Evolutionary conservation across 768 basidiomycete species (phyloP).

Genomic region (Pholiota microspora): DNA sequence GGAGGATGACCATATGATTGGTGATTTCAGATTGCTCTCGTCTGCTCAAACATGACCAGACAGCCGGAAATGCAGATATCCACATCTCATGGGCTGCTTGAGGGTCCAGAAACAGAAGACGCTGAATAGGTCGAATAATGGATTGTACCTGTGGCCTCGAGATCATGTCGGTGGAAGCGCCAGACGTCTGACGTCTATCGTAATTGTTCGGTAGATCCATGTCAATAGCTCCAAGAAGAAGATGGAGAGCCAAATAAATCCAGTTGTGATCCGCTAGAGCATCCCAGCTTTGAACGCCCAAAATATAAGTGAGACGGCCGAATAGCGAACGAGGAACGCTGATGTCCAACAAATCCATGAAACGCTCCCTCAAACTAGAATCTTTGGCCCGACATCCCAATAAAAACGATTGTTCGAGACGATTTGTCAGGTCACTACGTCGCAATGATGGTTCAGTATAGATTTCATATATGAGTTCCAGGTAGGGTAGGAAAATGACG

Average conservation of each 20-base stretch:
- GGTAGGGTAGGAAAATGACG: conserved; percentile 75
- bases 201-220: conserved; percentile 34
- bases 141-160: conserved; percentile 44
- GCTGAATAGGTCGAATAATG: conserved; percentile 77
- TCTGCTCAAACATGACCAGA: conserved; percentile 83
- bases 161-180: conserved; percentile 29
- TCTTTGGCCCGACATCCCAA: conserved; percentile 88
- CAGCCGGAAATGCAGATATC: conserved; percentile 82
- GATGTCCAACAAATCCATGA: conserved; percentile 86
- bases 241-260: conserved; percentile 88
- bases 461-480: conserved; percentile 90
- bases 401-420: conserved; percentile 91
- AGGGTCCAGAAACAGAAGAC: conserved; percentile 78
- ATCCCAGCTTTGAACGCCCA: conserved; percentile 96
- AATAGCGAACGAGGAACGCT: conserved; percentile 83
- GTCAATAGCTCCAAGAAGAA: conserved; percentile 70
- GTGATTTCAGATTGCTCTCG: conserved; percentile 88
- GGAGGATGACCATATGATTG: conserved; percentile 82
- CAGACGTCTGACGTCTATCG: conserved; percentile 38
- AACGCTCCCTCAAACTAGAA: conserved; percentile 71
- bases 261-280: conserved; percentile 89
- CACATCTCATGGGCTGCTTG: conserved; percentile 79
- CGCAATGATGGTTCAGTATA: conserved; percentile 85
- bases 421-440: conserved; percentile 89
- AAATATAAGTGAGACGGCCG: conserved; percentile 82